These are phyloP conservation scores for Phyllachora maydis DNA, from an alignment of 2,329 filamentous ascomycete genomes.

Conservation along the genomic window DNA sequence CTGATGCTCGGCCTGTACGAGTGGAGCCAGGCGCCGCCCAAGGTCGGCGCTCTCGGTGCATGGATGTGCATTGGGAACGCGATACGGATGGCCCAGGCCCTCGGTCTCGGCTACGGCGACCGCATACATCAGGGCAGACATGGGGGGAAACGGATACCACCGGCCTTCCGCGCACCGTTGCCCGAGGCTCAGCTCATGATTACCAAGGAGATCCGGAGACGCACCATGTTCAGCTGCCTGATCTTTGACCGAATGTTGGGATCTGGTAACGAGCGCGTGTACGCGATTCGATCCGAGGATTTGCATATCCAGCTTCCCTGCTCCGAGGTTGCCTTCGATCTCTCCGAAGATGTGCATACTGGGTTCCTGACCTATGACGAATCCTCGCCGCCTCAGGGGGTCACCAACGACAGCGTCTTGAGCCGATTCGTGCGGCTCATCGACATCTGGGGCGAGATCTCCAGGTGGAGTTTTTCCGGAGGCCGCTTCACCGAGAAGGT, in stretches of 20 bases:
- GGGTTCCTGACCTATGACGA: conserved; percentile 18
- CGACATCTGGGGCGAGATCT: conserved; percentile 36
- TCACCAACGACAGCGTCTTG: conserved; percentile 22
- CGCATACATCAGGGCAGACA: conserved; percentile 12
- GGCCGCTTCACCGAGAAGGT: conserved; percentile 25
- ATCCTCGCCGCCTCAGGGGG: conserved; percentile 6
- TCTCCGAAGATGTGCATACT: conserved; percentile 34
- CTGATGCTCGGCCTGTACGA: conserved; percentile 55
- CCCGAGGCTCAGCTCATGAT: conserved; percentile 18
- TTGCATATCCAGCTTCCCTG: conserved; percentile 47
- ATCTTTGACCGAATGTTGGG: conserved; percentile 51
- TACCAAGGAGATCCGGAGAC: conserved; percentile 39
- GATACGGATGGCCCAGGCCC: conserved; percentile 39
- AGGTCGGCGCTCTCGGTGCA: conserved; percentile 30
- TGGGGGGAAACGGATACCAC: no score
- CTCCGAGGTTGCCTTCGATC: conserved; percentile 42
- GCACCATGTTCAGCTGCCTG: conserved; percentile 58
- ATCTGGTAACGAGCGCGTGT: conserved; percentile 38
- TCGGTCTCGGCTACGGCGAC: conserved; percentile 38
- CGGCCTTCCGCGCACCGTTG: conserved; percentile 1
- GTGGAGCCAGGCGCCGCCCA: conserved; percentile 39
- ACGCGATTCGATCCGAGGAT: conserved; percentile 36
- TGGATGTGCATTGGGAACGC: conserved; percentile 48
- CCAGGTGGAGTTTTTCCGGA: conserved; percentile 29
- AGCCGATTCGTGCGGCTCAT: conserved; percentile 36